These are phyloP conservation scores for Penicillium fuscoglaucum DNA, from an alignment of 2,329 filamentous ascomycete genomes.

Conservation along the genomic window DNA sequence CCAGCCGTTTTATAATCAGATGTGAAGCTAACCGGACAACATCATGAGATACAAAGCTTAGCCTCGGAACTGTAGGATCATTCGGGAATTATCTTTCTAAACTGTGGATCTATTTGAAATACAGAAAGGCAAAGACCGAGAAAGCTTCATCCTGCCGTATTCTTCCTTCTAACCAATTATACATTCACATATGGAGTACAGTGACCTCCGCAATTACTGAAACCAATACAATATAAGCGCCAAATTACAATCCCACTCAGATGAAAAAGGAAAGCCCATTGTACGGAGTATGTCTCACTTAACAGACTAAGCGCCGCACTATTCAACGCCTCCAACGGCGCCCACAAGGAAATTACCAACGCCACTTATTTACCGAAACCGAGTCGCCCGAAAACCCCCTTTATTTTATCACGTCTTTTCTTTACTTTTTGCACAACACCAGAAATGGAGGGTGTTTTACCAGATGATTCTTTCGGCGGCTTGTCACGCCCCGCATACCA, in stretches of 20 bases:
- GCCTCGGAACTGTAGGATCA: neutral
- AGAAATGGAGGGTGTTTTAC: neutral
- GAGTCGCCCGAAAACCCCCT: neutral
- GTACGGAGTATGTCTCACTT: neutral
- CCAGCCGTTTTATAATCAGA: neutral
- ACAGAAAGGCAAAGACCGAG: neutral
- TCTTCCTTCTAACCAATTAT: neutral
- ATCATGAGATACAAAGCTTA: neutral
- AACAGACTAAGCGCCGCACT: neutral
- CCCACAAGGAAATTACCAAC: neutral
- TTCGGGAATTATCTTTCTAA: neutral
- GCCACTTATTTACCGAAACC: neutral
- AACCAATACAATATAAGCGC: neutral
- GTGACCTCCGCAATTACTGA: neutral
- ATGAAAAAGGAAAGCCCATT: neutral
- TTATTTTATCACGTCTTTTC: neutral
- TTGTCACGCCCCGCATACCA: neutral
- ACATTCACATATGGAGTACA: neutral
- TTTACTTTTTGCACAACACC: neutral
- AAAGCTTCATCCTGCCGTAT: neutral
- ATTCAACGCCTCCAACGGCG: neutral
- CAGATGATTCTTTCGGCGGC: no score
- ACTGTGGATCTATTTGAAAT: no score
- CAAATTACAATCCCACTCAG: neutral
- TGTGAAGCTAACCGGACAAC: neutral